Percentiles rank a stretch among this genome's conserved stretches.
Conservation (phyloP, 352 stramenopile genomes). For the Aphanomyces euteiches region DNA sequence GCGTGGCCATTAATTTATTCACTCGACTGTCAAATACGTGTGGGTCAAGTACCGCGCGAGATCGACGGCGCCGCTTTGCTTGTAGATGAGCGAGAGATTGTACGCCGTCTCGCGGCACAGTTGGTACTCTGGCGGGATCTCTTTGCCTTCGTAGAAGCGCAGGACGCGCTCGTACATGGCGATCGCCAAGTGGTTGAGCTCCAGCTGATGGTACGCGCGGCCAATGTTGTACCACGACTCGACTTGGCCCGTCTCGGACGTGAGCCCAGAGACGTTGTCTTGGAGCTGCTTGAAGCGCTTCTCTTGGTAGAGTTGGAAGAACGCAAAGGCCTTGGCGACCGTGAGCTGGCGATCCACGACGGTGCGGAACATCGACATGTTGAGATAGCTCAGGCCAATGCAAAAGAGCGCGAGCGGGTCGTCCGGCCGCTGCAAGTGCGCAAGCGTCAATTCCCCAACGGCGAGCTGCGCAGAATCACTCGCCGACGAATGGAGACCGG, state of each 20-base stretch:
- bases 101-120: constrained; percentile 82
- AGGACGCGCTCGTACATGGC: constrained; percentile 85
- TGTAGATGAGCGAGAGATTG: constrained; percentile 86
- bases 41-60: constrained; percentile 68
- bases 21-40: constrained; percentile 79
- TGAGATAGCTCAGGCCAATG: constrained; percentile 78
- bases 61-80: constrained; percentile 76
- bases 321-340: constrained; percentile 81
- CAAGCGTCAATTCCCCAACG: constrained; percentile 77
- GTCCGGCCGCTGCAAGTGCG: constrained; percentile 68
- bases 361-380: constrained; percentile 78
- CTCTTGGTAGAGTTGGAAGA: constrained; percentile 77
- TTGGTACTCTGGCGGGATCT: constrained; percentile 59
- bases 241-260: constrained; percentile 57
- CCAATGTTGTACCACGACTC: constrained; percentile 87
- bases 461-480: constrained; percentile 84
- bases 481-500: constrained; percentile 73
- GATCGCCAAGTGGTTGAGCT: constrained; percentile 81
- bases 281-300: constrained; percentile 39
- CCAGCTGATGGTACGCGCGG: constrained; percentile 79
- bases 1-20: background rate
- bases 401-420: constrained; percentile 80
- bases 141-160: constrained; percentile 63
- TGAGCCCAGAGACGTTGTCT: constrained; percentile 43
- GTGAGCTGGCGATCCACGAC: constrained; percentile 83